Evolutionary conservation across 192 early-diverging fungal species (phyloP).

Genomic region (Pilaira anomala): DNA sequence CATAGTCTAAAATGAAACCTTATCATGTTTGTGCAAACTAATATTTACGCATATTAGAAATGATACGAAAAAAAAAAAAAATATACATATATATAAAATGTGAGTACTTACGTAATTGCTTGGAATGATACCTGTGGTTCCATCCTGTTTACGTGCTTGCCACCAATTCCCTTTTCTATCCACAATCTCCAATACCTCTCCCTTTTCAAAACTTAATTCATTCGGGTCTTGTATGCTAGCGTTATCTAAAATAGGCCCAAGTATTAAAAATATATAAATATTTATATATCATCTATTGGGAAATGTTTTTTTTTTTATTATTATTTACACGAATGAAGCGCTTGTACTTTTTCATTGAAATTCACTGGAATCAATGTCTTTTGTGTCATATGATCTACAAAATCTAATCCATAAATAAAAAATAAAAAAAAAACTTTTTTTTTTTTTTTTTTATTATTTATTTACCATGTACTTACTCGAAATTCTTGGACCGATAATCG

Average conservation of each 20-base stretch:
- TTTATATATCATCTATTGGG: background rate
- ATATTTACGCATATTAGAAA: no score
- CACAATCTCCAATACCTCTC: constrained; percentile 80
- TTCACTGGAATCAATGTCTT: constrained; percentile 38
- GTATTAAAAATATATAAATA: background rate
- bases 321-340: constrained; percentile 62
- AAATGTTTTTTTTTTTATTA: background rate
- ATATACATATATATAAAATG: no score
- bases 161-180: constrained; percentile 97
- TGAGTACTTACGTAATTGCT: constrained; percentile 73
- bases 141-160: constrained; percentile 84
- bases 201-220: constrained; percentile 85
- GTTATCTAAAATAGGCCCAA: constrained; percentile 49
- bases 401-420: background rate
- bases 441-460: background rate
- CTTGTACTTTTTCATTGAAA: constrained; percentile 62
- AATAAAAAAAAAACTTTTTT: no score
- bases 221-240: constrained; percentile 89
- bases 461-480: background rate
- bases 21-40: no score
- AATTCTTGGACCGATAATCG: constrained; percentile 7
- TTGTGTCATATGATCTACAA: background rate
- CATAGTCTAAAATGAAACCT: no score
- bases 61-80: no score
- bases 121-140: constrained; percentile 82